These are phyloP conservation scores for Pythium aquatile DNA, from an alignment of 352 stramenopile genomes.

Conservation along the genomic window DNA sequence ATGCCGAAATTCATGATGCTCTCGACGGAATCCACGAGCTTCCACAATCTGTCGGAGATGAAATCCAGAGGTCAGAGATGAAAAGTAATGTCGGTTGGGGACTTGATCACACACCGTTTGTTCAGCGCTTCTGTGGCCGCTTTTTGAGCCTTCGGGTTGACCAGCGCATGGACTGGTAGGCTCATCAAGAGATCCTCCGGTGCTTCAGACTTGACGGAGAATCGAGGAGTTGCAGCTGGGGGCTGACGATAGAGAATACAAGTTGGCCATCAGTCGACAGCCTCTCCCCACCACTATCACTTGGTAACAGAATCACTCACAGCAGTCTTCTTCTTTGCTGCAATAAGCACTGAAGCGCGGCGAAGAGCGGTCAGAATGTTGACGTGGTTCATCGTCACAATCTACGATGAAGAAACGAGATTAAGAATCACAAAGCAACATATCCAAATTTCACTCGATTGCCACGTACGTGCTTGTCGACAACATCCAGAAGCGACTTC, in stretches of 20 bases:
- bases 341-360: slow-evolving; percentile 32
- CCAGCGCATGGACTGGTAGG: slow-evolving; percentile 41
- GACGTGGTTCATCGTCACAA: slow-evolving; percentile 48
- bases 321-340: slow-evolving; percentile 29
- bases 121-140: slow-evolving; percentile 21
- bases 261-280: neutral
- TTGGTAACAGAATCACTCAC: slow-evolving; percentile 21
- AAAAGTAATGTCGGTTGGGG: no score
- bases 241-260: neutral
- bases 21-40: slow-evolving; percentile 61
- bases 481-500: slow-evolving; percentile 50
- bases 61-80: neutral
- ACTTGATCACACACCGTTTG: slow-evolving; percentile 33
- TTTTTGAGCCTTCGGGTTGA: slow-evolving; percentile 31
- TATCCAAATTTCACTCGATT: neutral
- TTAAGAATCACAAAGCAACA: neutral
- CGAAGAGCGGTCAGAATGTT: slow-evolving; percentile 67
- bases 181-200: slow-evolving; percentile 65
- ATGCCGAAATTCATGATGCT: slow-evolving; percentile 69
- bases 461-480: slow-evolving; percentile 58
- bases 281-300: neutral
- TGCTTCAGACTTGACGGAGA: slow-evolving; percentile 48
- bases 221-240: slow-evolving; percentile 3
- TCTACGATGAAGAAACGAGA: slow-evolving; percentile 23
- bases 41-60: slow-evolving; percentile 48